Evolutionary conservation across 2,329 filamentous ascomycete species (phyloP).

Genomic region (Emericellopsis cladophorae): DNA sequence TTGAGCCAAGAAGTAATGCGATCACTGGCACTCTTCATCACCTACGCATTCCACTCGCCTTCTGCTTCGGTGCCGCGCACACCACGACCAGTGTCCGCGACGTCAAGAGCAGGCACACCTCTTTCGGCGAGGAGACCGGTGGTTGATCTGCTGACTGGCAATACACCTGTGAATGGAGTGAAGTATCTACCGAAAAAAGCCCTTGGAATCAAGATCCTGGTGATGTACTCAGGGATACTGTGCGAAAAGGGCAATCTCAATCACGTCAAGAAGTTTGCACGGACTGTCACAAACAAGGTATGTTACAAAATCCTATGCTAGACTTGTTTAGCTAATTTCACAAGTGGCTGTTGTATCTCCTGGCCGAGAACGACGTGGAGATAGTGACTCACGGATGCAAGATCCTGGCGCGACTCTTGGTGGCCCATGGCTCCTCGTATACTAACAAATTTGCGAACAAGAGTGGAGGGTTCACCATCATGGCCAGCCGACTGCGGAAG

Average conservation of each 20-base stretch:
- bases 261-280: slow-evolving; percentile 77
- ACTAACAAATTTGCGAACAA: slow-evolving; percentile 74
- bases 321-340: slow-evolving; percentile 5
- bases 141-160: slow-evolving; percentile 17
- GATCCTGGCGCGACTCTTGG: slow-evolving; percentile 71
- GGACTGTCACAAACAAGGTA: slow-evolving; percentile 91
- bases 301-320: slow-evolving; percentile 2
- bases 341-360: slow-evolving; percentile 81
- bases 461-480: slow-evolving; percentile 75
- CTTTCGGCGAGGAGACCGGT: slow-evolving; percentile 22
- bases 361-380: slow-evolving; percentile 75
- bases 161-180: slow-evolving; percentile 14
- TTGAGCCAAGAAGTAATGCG: slow-evolving; percentile 76
- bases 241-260: slow-evolving; percentile 58
- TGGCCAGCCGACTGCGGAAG: slow-evolving; percentile 67
- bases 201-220: slow-evolving; percentile 61
- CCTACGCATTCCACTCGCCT: slow-evolving; percentile 68
- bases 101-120: slow-evolving; percentile 27
- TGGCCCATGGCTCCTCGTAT: slow-evolving; percentile 71
- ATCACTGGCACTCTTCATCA: slow-evolving; percentile 82
- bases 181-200: slow-evolving; percentile 49
- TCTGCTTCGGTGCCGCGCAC: slow-evolving; percentile 35
- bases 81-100: slow-evolving; percentile 28
- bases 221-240: slow-evolving; percentile 65
- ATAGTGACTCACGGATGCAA: slow-evolving; percentile 71